These are phyloP conservation scores for Ogataea allantospora DNA, from an alignment of 805 yeast genomes.

Conservation along the genomic window DNA sequence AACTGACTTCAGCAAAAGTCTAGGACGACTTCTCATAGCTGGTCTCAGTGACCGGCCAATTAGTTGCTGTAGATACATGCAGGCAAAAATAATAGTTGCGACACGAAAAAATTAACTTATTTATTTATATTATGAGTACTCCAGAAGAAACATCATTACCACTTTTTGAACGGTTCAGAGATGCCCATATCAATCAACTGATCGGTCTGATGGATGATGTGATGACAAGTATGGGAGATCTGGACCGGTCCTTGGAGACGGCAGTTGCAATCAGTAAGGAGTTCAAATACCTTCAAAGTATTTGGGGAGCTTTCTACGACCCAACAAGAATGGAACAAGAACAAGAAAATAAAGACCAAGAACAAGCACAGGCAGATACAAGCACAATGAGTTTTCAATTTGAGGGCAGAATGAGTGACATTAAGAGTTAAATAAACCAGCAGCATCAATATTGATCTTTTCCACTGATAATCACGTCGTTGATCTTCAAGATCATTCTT, in stretches of 20 bases:
- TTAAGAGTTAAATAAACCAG: conserved; percentile 5
- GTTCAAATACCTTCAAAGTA: conserved; percentile 18
- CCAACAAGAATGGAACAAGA: conserved; percentile 19
- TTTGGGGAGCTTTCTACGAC: conserved; percentile 25
- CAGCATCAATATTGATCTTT: conserved; percentile 30
- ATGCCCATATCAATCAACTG: conserved; percentile 19
- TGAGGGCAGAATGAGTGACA: conserved; percentile 29
- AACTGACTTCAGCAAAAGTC: neutral
- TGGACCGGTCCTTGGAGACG: conserved; percentile 22
- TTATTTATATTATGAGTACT: conserved; percentile 4
- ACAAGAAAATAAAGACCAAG: conserved; percentile 9
- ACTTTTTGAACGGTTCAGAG: conserved; percentile 20
- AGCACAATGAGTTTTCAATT: conserved; percentile 24
- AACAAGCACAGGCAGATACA: conserved; percentile 8
- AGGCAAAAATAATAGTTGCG: conserved; percentile 4
- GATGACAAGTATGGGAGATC: conserved; percentile 17
- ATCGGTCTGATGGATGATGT: conserved; percentile 23
- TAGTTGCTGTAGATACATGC: conserved; percentile 1
- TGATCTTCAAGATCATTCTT: conserved; percentile 95
- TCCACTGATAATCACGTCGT: conserved; percentile 81
- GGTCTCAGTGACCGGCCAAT: neutral
- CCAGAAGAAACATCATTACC: conserved; percentile 10
- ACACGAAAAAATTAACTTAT: conserved; percentile 10
- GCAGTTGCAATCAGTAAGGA: conserved; percentile 24
- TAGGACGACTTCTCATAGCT: neutral